phyloP scores from a whole-genome alignment of 768 basidiomycete species.

The Agrocybe praecox region DNA sequence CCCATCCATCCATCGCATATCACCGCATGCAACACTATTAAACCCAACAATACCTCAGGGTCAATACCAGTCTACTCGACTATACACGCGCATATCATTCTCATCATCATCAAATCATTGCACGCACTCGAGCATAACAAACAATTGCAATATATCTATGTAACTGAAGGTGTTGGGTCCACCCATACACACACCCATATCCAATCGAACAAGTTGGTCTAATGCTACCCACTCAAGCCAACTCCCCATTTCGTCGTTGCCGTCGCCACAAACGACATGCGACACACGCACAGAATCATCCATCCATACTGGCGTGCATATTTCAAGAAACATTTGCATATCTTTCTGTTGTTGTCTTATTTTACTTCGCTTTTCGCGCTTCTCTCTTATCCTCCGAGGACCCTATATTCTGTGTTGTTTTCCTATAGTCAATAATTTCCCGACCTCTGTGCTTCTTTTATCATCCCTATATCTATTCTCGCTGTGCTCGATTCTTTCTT shows the following conservation, averaged over 20 bases:
- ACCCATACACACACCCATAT: slow-evolving; percentile 1
- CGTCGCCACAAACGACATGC: too few relatives aligned
- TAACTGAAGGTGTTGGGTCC: not conserved
- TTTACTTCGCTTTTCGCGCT: slow-evolving; percentile 11
- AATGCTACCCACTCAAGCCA: slow-evolving; percentile 1
- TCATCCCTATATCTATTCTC: slow-evolving; percentile 19
- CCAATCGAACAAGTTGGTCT: not conserved
- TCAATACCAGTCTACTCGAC: not conserved
- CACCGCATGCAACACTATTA: not conserved
- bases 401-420: slow-evolving; percentile 13
- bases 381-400: not conserved
- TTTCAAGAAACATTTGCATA: slow-evolving; percentile 22
- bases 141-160: slow-evolving; percentile 9
- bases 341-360: slow-evolving; percentile 13
- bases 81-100: slow-evolving; percentile 17
- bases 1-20: not conserved
- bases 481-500: too few relatives aligned
- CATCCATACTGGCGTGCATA: slow-evolving; percentile 5
- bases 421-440: slow-evolving; percentile 3
- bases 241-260: too few relatives aligned
- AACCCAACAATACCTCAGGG: not conserved
- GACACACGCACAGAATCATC: too few relatives aligned
- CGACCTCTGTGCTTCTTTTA: slow-evolving; percentile 17
- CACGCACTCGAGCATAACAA: not conserved
- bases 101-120: slow-evolving; percentile 4